Percentiles rank a stretch among this genome's conserved stretches.
Conservation (phyloP, 208 protist species). For the Trichomonas gallinae region DNA sequence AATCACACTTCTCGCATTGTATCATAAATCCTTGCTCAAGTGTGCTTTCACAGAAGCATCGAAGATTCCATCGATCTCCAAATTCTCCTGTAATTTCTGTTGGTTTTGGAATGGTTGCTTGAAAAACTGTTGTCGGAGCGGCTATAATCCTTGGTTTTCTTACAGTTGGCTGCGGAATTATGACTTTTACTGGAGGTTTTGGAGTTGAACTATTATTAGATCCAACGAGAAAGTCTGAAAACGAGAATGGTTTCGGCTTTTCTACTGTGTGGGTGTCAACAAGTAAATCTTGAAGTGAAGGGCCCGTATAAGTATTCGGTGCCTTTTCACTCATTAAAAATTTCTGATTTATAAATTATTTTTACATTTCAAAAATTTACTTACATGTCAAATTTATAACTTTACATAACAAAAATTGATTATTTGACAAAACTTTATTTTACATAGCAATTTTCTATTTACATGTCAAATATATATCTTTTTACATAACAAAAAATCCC, state of each 20-base stretch:
- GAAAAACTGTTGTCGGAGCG: background rate
- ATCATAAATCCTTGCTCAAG: conserved; percentile 10
- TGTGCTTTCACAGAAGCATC: background rate
- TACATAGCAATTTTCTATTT: no score
- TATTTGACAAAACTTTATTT: no score
- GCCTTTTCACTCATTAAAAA: background rate
- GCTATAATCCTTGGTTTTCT: background rate
- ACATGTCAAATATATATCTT: no score
- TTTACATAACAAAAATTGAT: no score
- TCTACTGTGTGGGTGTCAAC: background rate
- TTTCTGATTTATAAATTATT: background rate
- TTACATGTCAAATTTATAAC: no score
- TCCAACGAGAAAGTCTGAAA: background rate
- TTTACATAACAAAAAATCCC: no score
- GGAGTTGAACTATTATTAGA: background rate
- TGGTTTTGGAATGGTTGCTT: background rate
- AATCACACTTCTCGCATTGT: background rate
- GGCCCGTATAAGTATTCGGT: background rate
- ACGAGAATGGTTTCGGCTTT: background rate
- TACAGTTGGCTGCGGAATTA: background rate
- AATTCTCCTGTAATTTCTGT: background rate
- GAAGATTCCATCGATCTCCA: background rate
- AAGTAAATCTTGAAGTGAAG: background rate
- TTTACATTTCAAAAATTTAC: no score
- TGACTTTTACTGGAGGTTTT: background rate